phyloP scores from a whole-genome alignment of 1,139 yeast species.

The Magnusiomyces ingens region DNA sequence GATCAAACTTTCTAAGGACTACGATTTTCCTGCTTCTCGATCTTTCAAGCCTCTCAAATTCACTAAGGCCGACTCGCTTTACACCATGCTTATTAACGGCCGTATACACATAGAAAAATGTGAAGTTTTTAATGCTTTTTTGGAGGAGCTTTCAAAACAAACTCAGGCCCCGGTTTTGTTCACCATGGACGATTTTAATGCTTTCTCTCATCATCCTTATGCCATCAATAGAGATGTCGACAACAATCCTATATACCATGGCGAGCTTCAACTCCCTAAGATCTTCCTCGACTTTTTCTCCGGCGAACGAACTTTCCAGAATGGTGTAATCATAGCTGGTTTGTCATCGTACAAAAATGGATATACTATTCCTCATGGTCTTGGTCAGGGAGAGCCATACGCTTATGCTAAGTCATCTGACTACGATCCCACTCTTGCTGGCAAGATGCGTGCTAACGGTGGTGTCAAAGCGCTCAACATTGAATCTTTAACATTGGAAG shows the following conservation, averaged over 20 bases:
- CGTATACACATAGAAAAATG: conserved; percentile 35
- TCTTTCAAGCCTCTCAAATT: conserved; percentile 25
- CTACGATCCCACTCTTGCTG: conserved; percentile 52
- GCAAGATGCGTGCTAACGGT: conserved; percentile 35
- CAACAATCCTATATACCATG: conserved; percentile 52
- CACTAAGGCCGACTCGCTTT: conserved; percentile 40
- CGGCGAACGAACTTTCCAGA: conserved; percentile 46
- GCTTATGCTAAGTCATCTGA: conserved; percentile 47
- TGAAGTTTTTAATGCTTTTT: conserved; percentile 45
- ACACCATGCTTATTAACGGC: conserved; percentile 37
- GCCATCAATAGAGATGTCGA: conserved; percentile 58
- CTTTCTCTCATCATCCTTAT: conserved; percentile 47
- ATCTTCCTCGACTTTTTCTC: conserved; percentile 50
- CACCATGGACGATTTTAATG: conserved; percentile 71
- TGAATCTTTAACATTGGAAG: conserved; percentile 46
- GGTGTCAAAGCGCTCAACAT: conserved; percentile 46
- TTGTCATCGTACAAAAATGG: conserved; percentile 44
- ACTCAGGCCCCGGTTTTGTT: conserved; percentile 52
- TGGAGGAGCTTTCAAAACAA: conserved; percentile 48
- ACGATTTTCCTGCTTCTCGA: conserved; percentile 12
- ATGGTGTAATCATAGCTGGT: conserved; percentile 66
- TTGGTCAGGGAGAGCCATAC: conserved; percentile 47
- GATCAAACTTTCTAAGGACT: conserved; percentile 29
- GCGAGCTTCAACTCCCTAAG: conserved; percentile 61
- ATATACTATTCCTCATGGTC: conserved; percentile 54